These are phyloP conservation scores for Lactarius hengduanensis DNA, from an alignment of 768 basidiomycete species.

Conservation along the genomic window DNA sequence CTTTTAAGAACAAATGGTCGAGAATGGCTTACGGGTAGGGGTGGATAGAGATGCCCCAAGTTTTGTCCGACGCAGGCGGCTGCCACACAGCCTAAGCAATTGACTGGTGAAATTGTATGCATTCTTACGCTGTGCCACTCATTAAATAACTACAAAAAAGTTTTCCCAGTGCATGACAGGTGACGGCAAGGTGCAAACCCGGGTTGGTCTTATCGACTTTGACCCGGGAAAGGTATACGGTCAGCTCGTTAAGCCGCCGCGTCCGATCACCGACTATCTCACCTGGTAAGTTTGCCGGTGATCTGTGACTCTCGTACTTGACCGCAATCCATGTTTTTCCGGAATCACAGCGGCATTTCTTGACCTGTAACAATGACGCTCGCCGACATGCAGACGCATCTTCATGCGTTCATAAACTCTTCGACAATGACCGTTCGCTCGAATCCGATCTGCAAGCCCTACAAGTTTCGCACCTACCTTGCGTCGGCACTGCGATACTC, in stretches of 20 bases:
- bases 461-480: slow-evolving; percentile 78
- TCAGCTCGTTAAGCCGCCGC: background rate
- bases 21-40: background rate
- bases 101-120: background rate
- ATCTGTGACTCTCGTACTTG: background rate
- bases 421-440: slow-evolving; percentile 91
- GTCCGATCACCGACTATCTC: background rate
- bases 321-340: too few species aligned
- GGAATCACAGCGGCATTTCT: slow-evolving; percentile 49
- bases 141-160: background rate
- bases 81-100: too few species aligned
- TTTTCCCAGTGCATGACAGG: background rate
- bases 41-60: background rate
- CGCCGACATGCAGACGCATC: slow-evolving; percentile 64
- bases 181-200: background rate
- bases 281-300: background rate
- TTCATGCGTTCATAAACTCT: slow-evolving; percentile 59
- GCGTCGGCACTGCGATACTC: slow-evolving; percentile 87
- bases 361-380: slow-evolving; percentile 71
- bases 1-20: background rate
- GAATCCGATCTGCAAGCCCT: slow-evolving; percentile 91
- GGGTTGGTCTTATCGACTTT: background rate
- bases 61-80: background rate
- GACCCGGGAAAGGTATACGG: background rate
- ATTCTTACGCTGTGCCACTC: background rate